A percentile compares a stretch with the other conserved stretches of the same genome.
These are phyloP conservation scores for Pueraria montana DNA, from an alignment of 306 rosid genomes.

Conservation along the genomic window DNA sequence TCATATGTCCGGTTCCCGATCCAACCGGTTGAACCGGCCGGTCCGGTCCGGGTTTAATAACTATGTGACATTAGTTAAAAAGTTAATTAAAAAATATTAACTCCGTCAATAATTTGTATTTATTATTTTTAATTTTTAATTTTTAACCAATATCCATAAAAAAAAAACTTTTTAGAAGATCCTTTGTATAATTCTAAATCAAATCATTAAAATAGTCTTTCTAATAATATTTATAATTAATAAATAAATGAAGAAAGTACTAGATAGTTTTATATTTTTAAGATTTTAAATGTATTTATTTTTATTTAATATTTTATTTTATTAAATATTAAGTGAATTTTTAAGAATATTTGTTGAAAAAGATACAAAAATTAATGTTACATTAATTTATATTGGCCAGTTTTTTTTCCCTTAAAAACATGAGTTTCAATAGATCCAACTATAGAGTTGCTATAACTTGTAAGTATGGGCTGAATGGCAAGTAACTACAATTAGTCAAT, in stretches of 20 bases:
- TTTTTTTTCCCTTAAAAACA: not conserved
- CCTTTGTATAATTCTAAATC: not conserved
- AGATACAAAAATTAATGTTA: no score
- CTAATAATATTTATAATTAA: not conserved
- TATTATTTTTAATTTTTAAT: not conserved
- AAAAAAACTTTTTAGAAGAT: not conserved
- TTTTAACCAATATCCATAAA: no score
- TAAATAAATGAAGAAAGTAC: not conserved
- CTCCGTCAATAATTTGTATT: not conserved
- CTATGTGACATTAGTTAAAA: not conserved
- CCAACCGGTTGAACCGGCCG: no score
- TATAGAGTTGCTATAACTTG: not conserved
- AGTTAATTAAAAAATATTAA: not conserved
- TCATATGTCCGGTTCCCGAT: no score
- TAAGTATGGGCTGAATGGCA: not conserved
- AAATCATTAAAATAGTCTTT: not conserved
- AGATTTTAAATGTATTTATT: not conserved
- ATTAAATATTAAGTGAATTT: not conserved
- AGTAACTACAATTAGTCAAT: slow-evolving; percentile 9
- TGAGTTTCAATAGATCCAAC: not conserved
- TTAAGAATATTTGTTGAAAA: not conserved
- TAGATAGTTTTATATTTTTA: not conserved
- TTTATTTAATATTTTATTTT: not conserved
- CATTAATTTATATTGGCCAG: no score
- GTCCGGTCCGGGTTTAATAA: no score